phyloP scores from a whole-genome alignment of 2,329 filamentous ascomycete species.

The Fusarium irregulare region DNA sequence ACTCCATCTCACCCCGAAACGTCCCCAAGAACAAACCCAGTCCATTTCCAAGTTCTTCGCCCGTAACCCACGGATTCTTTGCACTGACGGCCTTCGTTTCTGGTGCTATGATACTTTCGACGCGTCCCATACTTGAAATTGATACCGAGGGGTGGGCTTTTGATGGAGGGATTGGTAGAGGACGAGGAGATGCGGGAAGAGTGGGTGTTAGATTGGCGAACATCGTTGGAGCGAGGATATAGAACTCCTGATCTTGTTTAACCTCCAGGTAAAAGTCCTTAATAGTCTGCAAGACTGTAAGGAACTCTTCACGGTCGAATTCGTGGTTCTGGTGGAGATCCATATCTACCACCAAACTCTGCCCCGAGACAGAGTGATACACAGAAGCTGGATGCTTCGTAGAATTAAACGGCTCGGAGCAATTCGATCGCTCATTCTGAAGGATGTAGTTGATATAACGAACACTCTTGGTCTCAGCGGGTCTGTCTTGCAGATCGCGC shows the following conservation, averaged over 20 bases:
- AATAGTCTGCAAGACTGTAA: constrained; percentile 38
- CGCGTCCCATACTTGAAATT: constrained; percentile 51
- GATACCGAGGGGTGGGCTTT: constrained; percentile 45
- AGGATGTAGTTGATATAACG: constrained; percentile 50
- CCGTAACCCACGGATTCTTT: constrained; percentile 57
- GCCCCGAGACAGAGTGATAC: constrained; percentile 49
- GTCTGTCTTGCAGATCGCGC: constrained; percentile 42
- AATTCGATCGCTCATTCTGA: constrained; percentile 48
- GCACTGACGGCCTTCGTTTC: constrained; percentile 46
- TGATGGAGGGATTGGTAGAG: constrained; percentile 42
- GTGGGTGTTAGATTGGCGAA: constrained; percentile 34
- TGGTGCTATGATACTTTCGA: constrained; percentile 51
- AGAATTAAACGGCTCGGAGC: constrained; percentile 40
- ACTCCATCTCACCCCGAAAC: constrained; percentile 49
- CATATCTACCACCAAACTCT: constrained; percentile 46
- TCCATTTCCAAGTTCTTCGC: constrained; percentile 56
- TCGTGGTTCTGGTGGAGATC: background rate
- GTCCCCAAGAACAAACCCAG: constrained; percentile 56
- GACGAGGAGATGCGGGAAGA: constrained; percentile 15
- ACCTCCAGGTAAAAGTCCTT: constrained; percentile 47
- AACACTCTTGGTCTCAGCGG: background rate
- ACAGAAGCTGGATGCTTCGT: constrained; percentile 43
- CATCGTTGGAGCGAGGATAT: constrained; percentile 41
- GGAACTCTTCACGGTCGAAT: constrained; percentile 34
- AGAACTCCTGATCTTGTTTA: constrained; percentile 48